Evolutionary conservation across 1,284 basidiomycete genomes (phyloP).

Genomic region (Ustilago xerochloae): DNA sequence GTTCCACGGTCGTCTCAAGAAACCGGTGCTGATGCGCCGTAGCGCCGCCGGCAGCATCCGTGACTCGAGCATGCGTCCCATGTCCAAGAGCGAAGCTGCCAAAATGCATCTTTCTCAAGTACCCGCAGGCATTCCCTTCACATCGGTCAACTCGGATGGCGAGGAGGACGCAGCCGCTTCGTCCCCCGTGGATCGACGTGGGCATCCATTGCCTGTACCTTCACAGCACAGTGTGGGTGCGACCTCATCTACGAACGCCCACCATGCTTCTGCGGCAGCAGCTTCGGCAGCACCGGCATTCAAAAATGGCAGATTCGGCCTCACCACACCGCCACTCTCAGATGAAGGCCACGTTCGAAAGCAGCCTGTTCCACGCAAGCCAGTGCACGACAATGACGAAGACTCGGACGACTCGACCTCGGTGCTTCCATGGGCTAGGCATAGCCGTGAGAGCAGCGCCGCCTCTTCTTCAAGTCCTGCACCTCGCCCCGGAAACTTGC

Average conservation of each 20-base stretch:
- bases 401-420: conserved; percentile 62
- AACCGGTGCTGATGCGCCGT: conserved; percentile 73
- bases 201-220: conserved; percentile 15
- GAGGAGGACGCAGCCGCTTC: conserved; percentile 38
- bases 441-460: conserved; percentile 34
- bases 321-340: conserved; percentile 59
- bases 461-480: conserved; percentile 20
- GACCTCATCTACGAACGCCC: conserved; percentile 20
- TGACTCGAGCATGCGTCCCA: conserved; percentile 57
- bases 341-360: conserved; percentile 59
- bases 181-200: conserved; percentile 20
- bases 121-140: conserved; percentile 56
- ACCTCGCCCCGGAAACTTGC: neutral
- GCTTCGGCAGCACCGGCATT: conserved; percentile 11
- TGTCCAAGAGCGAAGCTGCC: conserved; percentile 57
- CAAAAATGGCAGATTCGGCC: conserved; percentile 36
- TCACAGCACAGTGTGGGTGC: neutral
- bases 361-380: conserved; percentile 11
- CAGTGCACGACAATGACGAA: conserved; percentile 28
- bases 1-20: conserved; percentile 82
- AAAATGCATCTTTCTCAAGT: conserved; percentile 54
- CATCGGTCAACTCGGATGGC: conserved; percentile 59
- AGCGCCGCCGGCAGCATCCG: conserved; percentile 56
- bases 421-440: conserved; percentile 60
- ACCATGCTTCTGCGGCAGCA: neutral